A percentile compares a stretch with the other conserved stretches of the same genome.
phyloP scores from a whole-genome alignment of 345 rosid species.

The Bruguiera gymnorhiza region DNA sequence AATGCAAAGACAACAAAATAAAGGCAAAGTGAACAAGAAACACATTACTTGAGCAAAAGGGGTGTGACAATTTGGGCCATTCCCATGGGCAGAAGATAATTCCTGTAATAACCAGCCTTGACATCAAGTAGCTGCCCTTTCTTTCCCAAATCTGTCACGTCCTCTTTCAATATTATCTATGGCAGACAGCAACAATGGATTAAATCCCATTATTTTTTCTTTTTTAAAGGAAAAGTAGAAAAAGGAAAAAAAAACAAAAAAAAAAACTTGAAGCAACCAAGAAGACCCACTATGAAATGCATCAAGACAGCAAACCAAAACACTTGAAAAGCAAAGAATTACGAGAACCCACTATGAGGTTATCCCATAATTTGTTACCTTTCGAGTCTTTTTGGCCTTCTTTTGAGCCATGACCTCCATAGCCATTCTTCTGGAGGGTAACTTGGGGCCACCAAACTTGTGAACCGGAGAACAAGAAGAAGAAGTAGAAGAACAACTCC shows the following conservation, averaged over 20 bases:
- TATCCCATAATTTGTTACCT: slow-evolving; percentile 38
- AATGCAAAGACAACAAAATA: too few relatives aligned
- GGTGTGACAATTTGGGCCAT: slow-evolving; percentile 89
- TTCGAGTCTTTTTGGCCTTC: slow-evolving; percentile 71
- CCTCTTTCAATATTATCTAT: slow-evolving; percentile 87
- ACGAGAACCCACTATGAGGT: slow-evolving; percentile 9
- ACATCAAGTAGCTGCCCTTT: slow-evolving; percentile 78
- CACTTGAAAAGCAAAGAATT: neutral
- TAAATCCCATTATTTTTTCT: slow-evolving; percentile 4
- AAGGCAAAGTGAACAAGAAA: neutral
- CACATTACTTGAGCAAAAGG: slow-evolving; percentile 61
- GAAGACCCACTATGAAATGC: neutral
- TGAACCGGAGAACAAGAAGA: slow-evolving; percentile 43
- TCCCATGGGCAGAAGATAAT: slow-evolving; percentile 73
- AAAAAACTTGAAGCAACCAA: neutral
- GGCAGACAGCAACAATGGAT: neutral
- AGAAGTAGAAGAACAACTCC: slow-evolving; percentile 31
- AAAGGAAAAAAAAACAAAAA: neutral
- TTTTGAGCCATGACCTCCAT: slow-evolving; percentile 56
- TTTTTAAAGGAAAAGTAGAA: neutral
- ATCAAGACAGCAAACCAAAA: neutral
- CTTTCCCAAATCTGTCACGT: slow-evolving; percentile 64
- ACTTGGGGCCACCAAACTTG: slow-evolving; percentile 37
- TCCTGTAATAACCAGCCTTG: slow-evolving; percentile 85
- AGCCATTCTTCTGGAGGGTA: slow-evolving; percentile 34